Conservation (phyloP, 441 rosid species). For the Corymbia calophylla region DNA sequence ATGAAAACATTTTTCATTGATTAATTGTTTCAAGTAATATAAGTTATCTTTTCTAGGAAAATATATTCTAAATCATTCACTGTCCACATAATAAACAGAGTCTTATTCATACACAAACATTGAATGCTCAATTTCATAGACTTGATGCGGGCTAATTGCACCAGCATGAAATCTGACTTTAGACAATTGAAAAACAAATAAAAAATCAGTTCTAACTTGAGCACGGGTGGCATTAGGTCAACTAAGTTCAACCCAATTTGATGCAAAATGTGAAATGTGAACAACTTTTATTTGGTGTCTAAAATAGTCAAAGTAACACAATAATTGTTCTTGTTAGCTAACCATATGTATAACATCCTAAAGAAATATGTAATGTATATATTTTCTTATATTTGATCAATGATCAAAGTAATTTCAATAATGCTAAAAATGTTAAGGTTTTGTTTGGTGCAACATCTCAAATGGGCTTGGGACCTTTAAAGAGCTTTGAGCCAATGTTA, state of each 20-base stretch:
- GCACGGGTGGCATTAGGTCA: too few species aligned
- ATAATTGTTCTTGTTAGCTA: too few species aligned
- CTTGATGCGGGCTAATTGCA: neutral
- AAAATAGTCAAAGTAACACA: too few species aligned
- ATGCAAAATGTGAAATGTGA: too few species aligned
- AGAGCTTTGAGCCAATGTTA: neutral
- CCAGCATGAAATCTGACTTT: neutral
- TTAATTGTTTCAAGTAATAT: neutral
- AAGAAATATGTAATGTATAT: too few species aligned
- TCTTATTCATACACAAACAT: neutral
- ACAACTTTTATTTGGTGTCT: too few species aligned
- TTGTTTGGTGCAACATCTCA: too few species aligned
- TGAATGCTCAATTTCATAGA: neutral
- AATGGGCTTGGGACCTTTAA: neutral
- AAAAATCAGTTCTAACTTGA: neutral
- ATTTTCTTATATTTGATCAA: too few species aligned
- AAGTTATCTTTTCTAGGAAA: neutral
- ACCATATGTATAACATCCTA: too few species aligned
- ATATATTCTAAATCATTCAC: neutral
- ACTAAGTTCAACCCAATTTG: too few species aligned
- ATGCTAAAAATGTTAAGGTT: too few species aligned
- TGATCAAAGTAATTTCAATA: too few species aligned
- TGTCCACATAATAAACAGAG: neutral
- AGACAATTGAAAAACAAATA: neutral
- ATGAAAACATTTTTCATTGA: rapidly evolving